Base-by-base conservation (phyloP, 140 eudicot genomes). In the Senecio squalidus region DNA sequence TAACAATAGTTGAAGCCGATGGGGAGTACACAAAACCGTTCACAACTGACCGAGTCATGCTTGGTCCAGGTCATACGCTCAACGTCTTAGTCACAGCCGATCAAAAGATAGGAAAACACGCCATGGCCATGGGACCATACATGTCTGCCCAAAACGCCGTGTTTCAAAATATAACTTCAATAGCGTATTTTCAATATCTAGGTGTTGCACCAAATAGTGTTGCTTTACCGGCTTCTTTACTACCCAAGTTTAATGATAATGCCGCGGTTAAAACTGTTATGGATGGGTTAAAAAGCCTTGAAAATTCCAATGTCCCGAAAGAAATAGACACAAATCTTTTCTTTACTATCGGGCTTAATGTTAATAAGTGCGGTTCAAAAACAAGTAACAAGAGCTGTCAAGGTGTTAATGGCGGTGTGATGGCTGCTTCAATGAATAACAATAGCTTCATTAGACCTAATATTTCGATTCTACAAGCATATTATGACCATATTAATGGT, bases 371-470 rank as follows among this genome's bases (percentile, higher is more conserved):
- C 23, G 43, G 51, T 4, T 79, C 87, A 11, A 72, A 62, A 27
- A 75, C 71, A 18, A 84, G 89, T 4, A 57, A 68, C 5, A 60
- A 73, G 58, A 73, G 76, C 41, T 87, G 96, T 38, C 84, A 64
- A 62, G 94, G 83, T 27, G 2, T 17, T 22, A 67, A 75, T 41
- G 89, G 89, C 20, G 93, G 92, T 38, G 75, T 83, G n/a, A 77
- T 87, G 88, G 96, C 86, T 0, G 96, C 96, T 63, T 83, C 89
- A 2, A 80, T 87, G 93, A 87, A 87, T 62, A 87, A 87, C 57
- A 49, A 75, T 9, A 83, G 84, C 45, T 84, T 88, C 43, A 39
- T 74, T 10, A 74, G 16, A 69, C 94, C 96, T 27, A 78, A 76
- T 14, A 55, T 76, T 27, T 79, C 96, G 2, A 51, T 88, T 43